Evolutionary conservation across 257 asterid genomes (phyloP), one percentile per base, ranked within the genome.

Genomic region (Leptodermis oblonga): DNA sequence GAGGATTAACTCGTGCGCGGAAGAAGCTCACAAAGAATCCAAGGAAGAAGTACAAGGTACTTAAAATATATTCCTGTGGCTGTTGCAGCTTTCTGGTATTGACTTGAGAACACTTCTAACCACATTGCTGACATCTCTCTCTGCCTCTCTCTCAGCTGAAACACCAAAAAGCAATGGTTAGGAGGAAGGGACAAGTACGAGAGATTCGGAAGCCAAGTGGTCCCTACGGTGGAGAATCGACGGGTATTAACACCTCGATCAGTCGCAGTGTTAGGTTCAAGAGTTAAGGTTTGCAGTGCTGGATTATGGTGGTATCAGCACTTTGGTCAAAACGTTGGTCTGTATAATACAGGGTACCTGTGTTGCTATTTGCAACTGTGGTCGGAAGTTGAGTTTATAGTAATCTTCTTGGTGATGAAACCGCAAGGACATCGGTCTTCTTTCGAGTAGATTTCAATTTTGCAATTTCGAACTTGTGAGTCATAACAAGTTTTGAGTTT

Each of bases 1-100:
- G 96, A 75, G 99, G 99, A 49, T 83, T 94, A 69, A 94, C 99
- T 22, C 99, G 97, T 61, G 31, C 80, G 20, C 95, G 99, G 43
- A 88, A 88, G 72, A 93, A 93, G 85, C 81, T 69, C 59, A 80
- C 52, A 9, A 93, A 94, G 63, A 94, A 91, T 76, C 97, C 99
- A 20, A 89, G 99, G 83, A 89, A 86, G 90, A 89, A 88, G 37
- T 89, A 94, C 85, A 85, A 78, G 96, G 97, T 89, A 88, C 65
- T 53, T 74, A 66, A n/a, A 52, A 58, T 26, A 34, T 34, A 34
- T 61, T 61, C 23, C 34, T 7, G 20, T 10, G 49, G 30, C 55
- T n/a, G n/a, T n/a, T n/a, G 18, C 31, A 13, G n/a, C n/a, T n/a
- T n/a, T 34, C 14, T 42, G 45, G 42, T 30, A 17, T n/a, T n/a